Percentiles rank a stretch among this genome's conserved stretches.
Conservation (phyloP, 2,329 filamentous ascomycete genomes). For the Diaporthe capsici region DNA sequence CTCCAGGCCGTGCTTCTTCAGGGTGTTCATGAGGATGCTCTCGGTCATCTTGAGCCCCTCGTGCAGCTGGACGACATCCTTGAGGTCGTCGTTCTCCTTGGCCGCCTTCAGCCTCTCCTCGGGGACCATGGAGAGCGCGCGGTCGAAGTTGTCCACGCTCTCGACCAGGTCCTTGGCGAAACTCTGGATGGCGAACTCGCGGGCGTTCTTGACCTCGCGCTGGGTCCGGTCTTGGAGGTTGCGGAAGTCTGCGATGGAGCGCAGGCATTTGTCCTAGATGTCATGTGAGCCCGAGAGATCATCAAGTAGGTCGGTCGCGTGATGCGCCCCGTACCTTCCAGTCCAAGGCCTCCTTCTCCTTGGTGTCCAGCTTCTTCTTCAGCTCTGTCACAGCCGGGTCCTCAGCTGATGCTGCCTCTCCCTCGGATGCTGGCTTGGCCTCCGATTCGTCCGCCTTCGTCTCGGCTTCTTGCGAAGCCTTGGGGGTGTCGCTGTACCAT, state of each 20-base stretch:
- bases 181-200: slow-evolving; percentile 94
- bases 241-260: slow-evolving; percentile 95
- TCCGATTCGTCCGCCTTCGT: slow-evolving; percentile 49
- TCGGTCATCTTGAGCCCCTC: slow-evolving; percentile 97
- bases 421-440: slow-evolving; percentile 46
- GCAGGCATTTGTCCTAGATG: slow-evolving; percentile 90
- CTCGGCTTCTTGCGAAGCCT: slow-evolving; percentile 48
- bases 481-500: slow-evolving; percentile 61
- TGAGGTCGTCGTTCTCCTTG: slow-evolving; percentile 66
- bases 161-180: slow-evolving; percentile 97
- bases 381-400: slow-evolving; percentile 55
- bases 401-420: slow-evolving; percentile 45
- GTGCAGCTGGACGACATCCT: slow-evolving; percentile 85
- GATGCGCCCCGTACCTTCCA: slow-evolving; percentile 79
- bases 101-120: slow-evolving; percentile 75
- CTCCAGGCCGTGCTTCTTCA: slow-evolving; percentile 95
- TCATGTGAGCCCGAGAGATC: slow-evolving; percentile 32
- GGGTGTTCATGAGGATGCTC: slow-evolving; percentile 84
- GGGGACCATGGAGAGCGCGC: slow-evolving; percentile 85
- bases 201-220: slow-evolving; percentile 88
- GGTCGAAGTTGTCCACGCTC: slow-evolving; percentile 96
- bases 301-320: neutral
- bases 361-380: slow-evolving; percentile 67
- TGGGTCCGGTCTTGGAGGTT: slow-evolving; percentile 96
- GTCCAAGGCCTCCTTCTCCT: slow-evolving; percentile 73